phyloP scores from a whole-genome alignment of 768 basidiomycete genomes.

The Tephrocybe rancida region DNA sequence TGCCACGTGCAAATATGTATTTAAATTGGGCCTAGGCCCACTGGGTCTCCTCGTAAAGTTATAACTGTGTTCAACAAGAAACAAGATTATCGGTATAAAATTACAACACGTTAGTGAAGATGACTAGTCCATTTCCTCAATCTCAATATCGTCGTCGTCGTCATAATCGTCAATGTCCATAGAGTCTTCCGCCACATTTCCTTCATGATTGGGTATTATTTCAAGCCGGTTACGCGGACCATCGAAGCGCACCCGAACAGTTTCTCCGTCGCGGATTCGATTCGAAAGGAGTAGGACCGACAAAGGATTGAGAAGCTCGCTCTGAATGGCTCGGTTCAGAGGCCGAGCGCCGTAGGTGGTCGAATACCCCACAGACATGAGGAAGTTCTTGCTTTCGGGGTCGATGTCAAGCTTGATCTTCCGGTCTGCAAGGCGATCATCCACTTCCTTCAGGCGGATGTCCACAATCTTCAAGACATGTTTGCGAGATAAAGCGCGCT shows the following conservation, averaged over 20 bases:
- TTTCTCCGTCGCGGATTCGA: constrained; percentile 81
- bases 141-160: constrained; percentile 57
- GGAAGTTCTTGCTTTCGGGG: constrained; percentile 72
- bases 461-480: constrained; percentile 88
- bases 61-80: too few relatives aligned
- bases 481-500: constrained; percentile 78
- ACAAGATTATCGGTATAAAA: too few relatives aligned
- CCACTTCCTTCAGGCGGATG: constrained; percentile 83
- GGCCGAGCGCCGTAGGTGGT: constrained; percentile 90
- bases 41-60: too few relatives aligned
- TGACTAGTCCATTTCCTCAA: constrained; percentile 64
- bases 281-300: constrained; percentile 85
- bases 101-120: too few relatives aligned
- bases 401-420: constrained; percentile 85
- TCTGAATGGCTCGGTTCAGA: constrained; percentile 88
- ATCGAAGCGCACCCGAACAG: constrained; percentile 75
- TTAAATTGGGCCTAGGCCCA: too few relatives aligned
- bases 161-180: constrained; percentile 65
- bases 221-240: constrained; percentile 76
- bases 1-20: neutral
- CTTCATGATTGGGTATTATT: constrained; percentile 84
- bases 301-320: constrained; percentile 89
- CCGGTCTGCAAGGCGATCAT: constrained; percentile 74
- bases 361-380: constrained; percentile 78
- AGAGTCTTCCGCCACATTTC: constrained; percentile 46